A percentile compares a stretch with the other conserved stretches of the same genome.
These are phyloP conservation scores for Sclerotinia nivalis DNA, from an alignment of 2,329 filamentous ascomycete species.

Conservation along the genomic window DNA sequence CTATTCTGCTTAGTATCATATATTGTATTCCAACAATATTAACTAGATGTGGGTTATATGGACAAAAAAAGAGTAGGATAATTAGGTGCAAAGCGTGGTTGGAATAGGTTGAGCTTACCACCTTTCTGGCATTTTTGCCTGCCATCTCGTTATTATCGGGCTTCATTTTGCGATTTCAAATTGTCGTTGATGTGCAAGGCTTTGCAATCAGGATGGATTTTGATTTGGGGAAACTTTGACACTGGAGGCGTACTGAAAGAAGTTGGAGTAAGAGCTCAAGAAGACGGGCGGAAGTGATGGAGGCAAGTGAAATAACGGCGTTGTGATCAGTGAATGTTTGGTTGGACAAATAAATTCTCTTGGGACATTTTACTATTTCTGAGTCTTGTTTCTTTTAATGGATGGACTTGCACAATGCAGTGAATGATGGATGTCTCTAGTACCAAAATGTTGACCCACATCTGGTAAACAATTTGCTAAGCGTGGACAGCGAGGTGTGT, in stretches of 20 bases:
- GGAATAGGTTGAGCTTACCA: not conserved
- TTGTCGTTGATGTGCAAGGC: not conserved
- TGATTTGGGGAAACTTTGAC: not conserved
- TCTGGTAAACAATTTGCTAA: not conserved
- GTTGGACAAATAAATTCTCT: no score
- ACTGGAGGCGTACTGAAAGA: not conserved
- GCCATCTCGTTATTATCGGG: not conserved
- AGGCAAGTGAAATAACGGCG: not conserved
- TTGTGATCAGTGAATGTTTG: not conserved
- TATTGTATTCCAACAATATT: no score
- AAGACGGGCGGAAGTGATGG: not conserved
- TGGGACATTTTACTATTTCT: no score
- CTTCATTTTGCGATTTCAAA: not conserved
- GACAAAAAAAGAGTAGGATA: no score
- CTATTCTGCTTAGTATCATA: no score
- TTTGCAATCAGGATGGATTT: fast-evolving
- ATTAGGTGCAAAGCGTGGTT: not conserved
- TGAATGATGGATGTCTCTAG: not conserved
- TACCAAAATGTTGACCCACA: not conserved
- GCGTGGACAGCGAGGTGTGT: not conserved
- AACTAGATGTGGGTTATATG: not conserved
- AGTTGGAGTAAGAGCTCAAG: not conserved
- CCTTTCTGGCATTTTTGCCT: not conserved
- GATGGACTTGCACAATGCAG: fast-evolving
- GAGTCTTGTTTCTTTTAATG: not conserved